Evolutionary conservation across 352 stramenopile genomes (phyloP), one percentile per base, ranked within the genome.

Genomic region (Elongisporangium anandrum): DNA sequence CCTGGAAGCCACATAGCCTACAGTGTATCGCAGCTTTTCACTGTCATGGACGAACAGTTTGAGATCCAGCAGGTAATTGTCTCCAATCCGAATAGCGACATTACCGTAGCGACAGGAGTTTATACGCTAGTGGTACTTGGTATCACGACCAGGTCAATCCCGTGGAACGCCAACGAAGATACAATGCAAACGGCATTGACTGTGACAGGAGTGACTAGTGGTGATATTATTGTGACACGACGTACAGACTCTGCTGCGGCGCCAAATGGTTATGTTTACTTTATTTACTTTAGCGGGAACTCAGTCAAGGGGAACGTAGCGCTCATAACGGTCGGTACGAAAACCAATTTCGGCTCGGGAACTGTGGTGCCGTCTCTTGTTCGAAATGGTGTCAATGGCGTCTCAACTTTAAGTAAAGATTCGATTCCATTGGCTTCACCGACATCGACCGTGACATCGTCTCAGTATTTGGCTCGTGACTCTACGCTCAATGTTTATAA

Each of bases 41-140:
- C 66, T n/a, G 79, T 94, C 6, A 70, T 85, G 64, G 71, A 72
- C 23, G 81, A 92, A 52, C 76, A 84, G 48, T 88, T 91, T 56
- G 79, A 90, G 47, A 63, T 92, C 7, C 76, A 93, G 51, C 72
- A 79, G 21, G 63, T 94, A 7, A 63, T 72, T 2, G 67, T 92
- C 1, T 61, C 41, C 4, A 90, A 92, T 58, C 57, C 66, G 1
- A 59, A 55, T 2, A 82, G 64, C 20, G 62, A 75, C 39, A 81
- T 91, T 0, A 64, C 54, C 3, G 47, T 53, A 17, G 57, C 21
- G 2, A 54, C 23, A 10, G 74, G 64, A 16, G 80, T 52, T 5
- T 91, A 92, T 39, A 73, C 56, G 22, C 57, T 92, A 0, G 66
- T 65, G 8, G 45, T 89, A 15, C 45, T 59, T 3, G 57, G 60